phyloP scores from a whole-genome alignment of 345 rosid genomes.

The Anastatica hierochuntica region DNA sequence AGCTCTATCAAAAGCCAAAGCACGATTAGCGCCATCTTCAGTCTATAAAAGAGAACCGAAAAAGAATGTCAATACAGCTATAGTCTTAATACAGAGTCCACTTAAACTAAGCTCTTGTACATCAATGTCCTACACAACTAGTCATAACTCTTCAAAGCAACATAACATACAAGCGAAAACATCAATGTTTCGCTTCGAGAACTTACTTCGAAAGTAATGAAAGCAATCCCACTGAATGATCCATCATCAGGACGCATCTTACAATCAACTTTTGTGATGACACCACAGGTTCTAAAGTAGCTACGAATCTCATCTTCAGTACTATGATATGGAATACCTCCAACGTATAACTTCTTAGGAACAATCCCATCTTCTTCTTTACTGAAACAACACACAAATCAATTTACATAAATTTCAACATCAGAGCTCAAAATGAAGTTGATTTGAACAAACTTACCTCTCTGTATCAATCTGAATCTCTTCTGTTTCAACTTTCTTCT shows the following conservation, averaged over 20 bases:
- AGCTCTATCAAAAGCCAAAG: constrained; percentile 68
- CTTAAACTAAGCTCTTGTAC: not conserved
- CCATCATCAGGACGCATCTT: constrained; percentile 87
- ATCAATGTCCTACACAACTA: not conserved
- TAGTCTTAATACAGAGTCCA: not conserved
- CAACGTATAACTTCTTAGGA: constrained; percentile 64
- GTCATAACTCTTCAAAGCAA: not conserved
- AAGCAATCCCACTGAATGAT: constrained; percentile 80
- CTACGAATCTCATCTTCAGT: constrained; percentile 78
- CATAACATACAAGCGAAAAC: not conserved
- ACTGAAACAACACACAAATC: constrained; percentile 36
- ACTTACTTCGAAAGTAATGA: constrained; percentile 60
- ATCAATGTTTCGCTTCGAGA: not conserved
- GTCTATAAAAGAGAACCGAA: constrained; percentile 29
- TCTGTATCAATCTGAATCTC: constrained; percentile 18
- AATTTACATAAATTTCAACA: not conserved
- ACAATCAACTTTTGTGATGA: constrained; percentile 62
- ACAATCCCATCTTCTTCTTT: constrained; percentile 28
- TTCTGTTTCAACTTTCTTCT: constrained; percentile 13
- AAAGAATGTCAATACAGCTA: not conserved
- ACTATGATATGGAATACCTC: constrained; percentile 84
- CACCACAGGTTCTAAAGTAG: constrained; percentile 77
- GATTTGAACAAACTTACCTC: constrained; percentile 16
- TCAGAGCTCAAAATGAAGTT: not conserved
- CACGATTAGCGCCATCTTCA: constrained; percentile 74